Percentiles rank a stretch among this genome's conserved stretches.
phyloP scores from a whole-genome alignment of 306 rosid genomes.

The Lupinus albus region DNA sequence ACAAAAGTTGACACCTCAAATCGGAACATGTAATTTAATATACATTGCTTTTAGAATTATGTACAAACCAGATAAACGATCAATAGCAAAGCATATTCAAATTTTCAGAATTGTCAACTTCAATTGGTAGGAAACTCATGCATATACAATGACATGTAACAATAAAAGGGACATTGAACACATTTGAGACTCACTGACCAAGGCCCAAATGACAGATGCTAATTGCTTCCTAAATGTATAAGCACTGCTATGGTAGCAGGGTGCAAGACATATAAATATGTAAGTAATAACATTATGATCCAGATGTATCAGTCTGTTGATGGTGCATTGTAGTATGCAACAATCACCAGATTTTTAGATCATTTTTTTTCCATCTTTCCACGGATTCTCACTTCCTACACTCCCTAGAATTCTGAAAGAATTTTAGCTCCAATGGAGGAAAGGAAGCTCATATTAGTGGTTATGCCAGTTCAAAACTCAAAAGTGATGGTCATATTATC shows the following conservation, averaged over 20 bases:
- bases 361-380: background rate
- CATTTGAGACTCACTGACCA: no score
- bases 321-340: background rate
- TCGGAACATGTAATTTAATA: constrained; percentile 24
- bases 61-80: background rate
- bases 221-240: no score
- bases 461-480: background rate
- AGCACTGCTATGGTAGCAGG: no score
- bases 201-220: no score
- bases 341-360: background rate
- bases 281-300: no score
- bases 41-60: constrained; percentile 4
- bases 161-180: background rate
- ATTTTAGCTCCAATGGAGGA: background rate
- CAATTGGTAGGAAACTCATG: constrained; percentile 18
- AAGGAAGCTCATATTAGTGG: constrained; percentile 18
- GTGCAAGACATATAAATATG: no score
- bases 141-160: background rate
- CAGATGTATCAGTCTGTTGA: no score
- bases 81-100: background rate
- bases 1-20: background rate
- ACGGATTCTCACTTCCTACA: background rate
- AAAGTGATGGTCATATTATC: no score
- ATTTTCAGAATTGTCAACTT: constrained; percentile 9
- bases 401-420: background rate